Evolutionary conservation across 179 eudicot genomes (phyloP).

Genomic region (Nepenthes alata): DNA sequence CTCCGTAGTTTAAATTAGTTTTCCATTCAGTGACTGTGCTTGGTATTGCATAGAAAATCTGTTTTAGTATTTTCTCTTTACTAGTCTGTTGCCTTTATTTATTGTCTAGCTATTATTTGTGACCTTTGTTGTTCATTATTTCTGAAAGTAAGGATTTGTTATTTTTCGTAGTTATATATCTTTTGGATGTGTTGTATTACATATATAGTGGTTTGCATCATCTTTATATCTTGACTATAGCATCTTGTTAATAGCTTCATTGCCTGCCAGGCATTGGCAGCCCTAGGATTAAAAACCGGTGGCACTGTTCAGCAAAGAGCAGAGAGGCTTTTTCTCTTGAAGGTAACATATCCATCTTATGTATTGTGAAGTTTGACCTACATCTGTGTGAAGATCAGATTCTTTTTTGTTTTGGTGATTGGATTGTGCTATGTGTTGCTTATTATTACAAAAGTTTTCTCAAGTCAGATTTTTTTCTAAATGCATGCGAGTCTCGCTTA

Average conservation of each 20-base stretch:
- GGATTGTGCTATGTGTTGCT: too few relatives aligned
- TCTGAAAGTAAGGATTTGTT: background rate
- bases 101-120: too few relatives aligned
- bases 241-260: background rate
- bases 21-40: background rate
- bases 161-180: background rate
- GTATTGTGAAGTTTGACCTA: too few relatives aligned
- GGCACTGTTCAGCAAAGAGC: constrained; percentile 97
- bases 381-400: too few relatives aligned
- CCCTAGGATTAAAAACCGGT: constrained; percentile 81
- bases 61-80: too few relatives aligned
- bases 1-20: too few relatives aligned
- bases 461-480: too few relatives aligned
- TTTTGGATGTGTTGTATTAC: background rate
- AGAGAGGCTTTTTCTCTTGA: constrained; percentile 91
- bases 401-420: too few relatives aligned
- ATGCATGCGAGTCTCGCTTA: too few relatives aligned
- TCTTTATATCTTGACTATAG: constrained; percentile 4
- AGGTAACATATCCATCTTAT: constrained; percentile 32
- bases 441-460: too few relatives aligned
- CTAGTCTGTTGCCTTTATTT: too few relatives aligned
- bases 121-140: background rate
- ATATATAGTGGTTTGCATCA: background rate
- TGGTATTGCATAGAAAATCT: too few relatives aligned
- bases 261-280: constrained; percentile 67